These are phyloP conservation scores for Plasmodium falciparum DNA, from an alignment of 169 alveolate species.

Conservation along the genomic window DNA sequence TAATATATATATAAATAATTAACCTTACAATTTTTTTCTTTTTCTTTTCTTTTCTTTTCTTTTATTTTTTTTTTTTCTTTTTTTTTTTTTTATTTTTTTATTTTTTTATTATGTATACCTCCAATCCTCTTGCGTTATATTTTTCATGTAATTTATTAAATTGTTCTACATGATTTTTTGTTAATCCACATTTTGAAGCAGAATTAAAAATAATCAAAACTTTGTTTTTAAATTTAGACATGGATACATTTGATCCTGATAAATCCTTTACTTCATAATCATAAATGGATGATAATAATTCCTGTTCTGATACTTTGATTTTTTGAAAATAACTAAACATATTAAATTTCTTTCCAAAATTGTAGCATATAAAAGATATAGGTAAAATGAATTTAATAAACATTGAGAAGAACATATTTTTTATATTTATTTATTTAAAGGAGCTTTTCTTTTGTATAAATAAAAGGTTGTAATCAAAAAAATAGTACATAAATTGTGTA, in stretches of 20 bases:
- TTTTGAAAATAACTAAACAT: conserved; percentile 62
- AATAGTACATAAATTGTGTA: too few relatives aligned
- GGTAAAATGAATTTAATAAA: not conserved
- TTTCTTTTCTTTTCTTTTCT: too few relatives aligned
- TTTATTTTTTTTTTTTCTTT: not conserved
- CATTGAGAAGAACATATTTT: too few relatives aligned
- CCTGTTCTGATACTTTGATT: conserved; percentile 26
- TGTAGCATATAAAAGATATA: not conserved
- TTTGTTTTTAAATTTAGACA: conserved; percentile 50
- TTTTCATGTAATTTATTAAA: conserved; percentile 31
- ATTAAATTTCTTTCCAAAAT: not conserved
- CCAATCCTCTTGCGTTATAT: conserved; percentile 22
- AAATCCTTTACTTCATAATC: conserved; percentile 36
- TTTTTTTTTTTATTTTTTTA: not conserved
- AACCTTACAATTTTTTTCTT: too few relatives aligned
- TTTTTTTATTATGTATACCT: conserved; percentile 14
- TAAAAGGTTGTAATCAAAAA: too few relatives aligned
- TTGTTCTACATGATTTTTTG: conserved; percentile 37
- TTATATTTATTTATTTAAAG: not conserved
- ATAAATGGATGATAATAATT: conserved; percentile 37
- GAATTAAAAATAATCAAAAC: conserved; percentile 54
- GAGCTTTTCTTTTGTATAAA: too few relatives aligned
- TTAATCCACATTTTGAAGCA: conserved; percentile 70
- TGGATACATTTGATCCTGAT: conserved; percentile 24
- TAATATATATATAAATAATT: too few relatives aligned